phyloP scores from a whole-genome alignment of 345 rosid species.

The Trapa bicornis region DNA sequence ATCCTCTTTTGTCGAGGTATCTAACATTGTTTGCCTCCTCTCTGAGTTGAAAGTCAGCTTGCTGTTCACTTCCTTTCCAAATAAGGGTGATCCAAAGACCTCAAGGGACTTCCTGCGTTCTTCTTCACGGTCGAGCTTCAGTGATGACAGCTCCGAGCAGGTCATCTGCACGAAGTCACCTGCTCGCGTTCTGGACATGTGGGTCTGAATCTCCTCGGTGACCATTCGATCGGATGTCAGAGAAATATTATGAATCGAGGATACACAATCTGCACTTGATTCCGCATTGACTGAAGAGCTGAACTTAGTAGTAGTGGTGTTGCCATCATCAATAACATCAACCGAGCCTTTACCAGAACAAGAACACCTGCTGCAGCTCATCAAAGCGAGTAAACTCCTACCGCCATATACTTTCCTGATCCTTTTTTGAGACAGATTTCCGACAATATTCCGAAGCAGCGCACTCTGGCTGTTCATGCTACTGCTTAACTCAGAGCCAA shows the following conservation, averaged over 20 bases:
- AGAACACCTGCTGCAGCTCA: conserved; percentile 42
- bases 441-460: conserved; percentile 17
- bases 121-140: conserved; percentile 10
- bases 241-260: not conserved
- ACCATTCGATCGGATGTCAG: conserved; percentile 10
- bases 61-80: conserved; percentile 10
- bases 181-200: not conserved
- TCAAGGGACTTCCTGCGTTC: conserved; percentile 42
- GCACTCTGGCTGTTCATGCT: conserved; percentile 47
- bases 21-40: conserved; percentile 16
- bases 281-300: conserved; percentile 18
- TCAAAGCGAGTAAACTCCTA: conserved; percentile 42
- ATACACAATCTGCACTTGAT: not conserved
- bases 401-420: conserved; percentile 14
- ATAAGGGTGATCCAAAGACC: conserved; percentile 50
- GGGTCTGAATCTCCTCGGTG: conserved; percentile 7
- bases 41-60: too few species aligned
- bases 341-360: conserved; percentile 46
- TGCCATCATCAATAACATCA: conserved; percentile 29
- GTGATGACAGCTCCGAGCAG: not conserved
- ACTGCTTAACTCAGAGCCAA: conserved; percentile 35
- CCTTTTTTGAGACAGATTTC: conserved; percentile 8
- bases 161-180: not conserved
- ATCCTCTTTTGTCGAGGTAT: conserved; percentile 31
- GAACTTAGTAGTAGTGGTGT: conserved; percentile 20